These are phyloP conservation scores for Ganoderma boninense DNA, from an alignment of 1,284 basidiomycete species.

Conservation along the genomic window DNA sequence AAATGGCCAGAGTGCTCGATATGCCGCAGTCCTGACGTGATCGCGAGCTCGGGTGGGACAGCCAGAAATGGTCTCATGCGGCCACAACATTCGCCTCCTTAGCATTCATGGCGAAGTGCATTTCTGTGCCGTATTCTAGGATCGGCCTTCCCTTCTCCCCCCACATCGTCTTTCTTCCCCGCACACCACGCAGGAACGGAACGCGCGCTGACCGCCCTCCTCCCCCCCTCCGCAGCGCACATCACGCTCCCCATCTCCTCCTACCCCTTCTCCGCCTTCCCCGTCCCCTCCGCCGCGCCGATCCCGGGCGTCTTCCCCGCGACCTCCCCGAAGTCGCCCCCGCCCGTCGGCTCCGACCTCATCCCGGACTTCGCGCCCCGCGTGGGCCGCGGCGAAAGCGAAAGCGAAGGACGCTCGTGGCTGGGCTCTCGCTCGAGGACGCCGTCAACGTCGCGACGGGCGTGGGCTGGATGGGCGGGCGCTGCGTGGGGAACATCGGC, in stretches of 20 bases:
- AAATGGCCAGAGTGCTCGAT: too few species aligned
- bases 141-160: too few species aligned
- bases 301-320: constrained; percentile 41
- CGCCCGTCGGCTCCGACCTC: constrained; percentile 38
- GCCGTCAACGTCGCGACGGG: constrained; percentile 52
- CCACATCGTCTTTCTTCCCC: too few species aligned
- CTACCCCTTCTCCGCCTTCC: constrained; percentile 42
- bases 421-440: constrained; percentile 44
- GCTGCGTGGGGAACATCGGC: constrained; percentile 54
- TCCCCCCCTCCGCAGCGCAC: constrained; percentile 22
- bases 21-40: too few species aligned
- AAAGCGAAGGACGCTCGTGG: constrained; percentile 48
- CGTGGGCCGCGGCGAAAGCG: constrained; percentile 50
- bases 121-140: too few species aligned
- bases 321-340: constrained; percentile 40
- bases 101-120: too few species aligned
- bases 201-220: neutral
- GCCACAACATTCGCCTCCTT: too few species aligned
- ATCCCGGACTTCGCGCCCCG: constrained; percentile 54
- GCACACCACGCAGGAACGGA: neutral
- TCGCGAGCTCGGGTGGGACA: too few species aligned
- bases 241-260: constrained; percentile 30
- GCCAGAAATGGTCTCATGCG: too few species aligned
- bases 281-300: constrained; percentile 41
- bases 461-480: constrained; percentile 54